Conservation (phyloP, 352 stramenopile genomes). For the Phytophthora crassamura region DNA sequence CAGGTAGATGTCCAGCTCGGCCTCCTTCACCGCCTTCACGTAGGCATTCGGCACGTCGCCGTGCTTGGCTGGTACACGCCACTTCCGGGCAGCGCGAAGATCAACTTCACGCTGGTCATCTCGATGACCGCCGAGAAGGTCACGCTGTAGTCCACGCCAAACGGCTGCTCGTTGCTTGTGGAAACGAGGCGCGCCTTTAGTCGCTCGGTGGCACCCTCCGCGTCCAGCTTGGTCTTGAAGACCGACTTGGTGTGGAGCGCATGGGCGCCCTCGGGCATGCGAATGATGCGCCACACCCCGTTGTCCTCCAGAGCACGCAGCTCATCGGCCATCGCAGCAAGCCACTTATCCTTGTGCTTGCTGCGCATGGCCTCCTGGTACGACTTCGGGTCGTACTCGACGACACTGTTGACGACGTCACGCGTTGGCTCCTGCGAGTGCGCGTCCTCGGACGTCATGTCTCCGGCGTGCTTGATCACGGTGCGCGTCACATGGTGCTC, state of each 20-base stretch:
- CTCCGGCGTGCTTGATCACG: background rate
- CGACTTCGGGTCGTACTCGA: too few species aligned
- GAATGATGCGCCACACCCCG: too few species aligned
- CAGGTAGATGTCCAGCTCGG: constrained; percentile 30
- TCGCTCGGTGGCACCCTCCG: constrained; percentile 12
- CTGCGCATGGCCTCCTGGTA: too few species aligned
- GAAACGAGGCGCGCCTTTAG: constrained; percentile 32
- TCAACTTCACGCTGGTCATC: constrained; percentile 30
- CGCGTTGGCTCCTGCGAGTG: background rate
- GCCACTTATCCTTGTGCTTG: too few species aligned
- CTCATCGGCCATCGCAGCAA: too few species aligned
- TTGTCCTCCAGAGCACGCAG: too few species aligned
- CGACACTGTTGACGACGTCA: too few species aligned
- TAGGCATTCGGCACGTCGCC: constrained; percentile 42
- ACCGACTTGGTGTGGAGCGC: constrained; percentile 25
- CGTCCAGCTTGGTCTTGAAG: constrained; percentile 32
- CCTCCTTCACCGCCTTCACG: constrained; percentile 26
- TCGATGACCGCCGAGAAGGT: constrained; percentile 38
- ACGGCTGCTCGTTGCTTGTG: constrained; percentile 22
- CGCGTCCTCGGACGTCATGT: background rate
- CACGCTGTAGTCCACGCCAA: constrained; percentile 19
- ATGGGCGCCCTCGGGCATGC: too few species aligned
- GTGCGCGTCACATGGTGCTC: background rate
- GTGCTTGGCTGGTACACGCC: constrained; percentile 16
- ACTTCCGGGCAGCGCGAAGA: constrained; percentile 14